Conservation (phyloP, 176 grass and related monocot species). For the Cenchrus purpureus region DNA sequence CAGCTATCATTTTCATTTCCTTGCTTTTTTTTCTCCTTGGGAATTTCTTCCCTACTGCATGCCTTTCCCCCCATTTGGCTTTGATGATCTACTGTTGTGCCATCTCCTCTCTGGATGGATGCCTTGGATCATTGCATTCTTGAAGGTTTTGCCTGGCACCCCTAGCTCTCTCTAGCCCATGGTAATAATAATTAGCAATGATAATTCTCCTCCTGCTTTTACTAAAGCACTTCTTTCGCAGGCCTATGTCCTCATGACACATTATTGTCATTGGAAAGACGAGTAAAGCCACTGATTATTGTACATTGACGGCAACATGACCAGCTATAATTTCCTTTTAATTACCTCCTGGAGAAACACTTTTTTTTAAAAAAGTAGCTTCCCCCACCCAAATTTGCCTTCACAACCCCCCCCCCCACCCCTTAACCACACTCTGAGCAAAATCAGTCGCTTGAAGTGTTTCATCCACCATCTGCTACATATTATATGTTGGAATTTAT, state of each 20-base stretch:
- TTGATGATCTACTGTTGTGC: slow-evolving; percentile 35
- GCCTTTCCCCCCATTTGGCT: neutral
- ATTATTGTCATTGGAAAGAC: slow-evolving; percentile 19
- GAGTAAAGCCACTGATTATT: neutral
- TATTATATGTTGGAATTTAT: too few species aligned
- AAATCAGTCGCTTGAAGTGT: neutral
- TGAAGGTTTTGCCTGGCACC: slow-evolving; percentile 35
- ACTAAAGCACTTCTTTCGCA: slow-evolving; percentile 29
- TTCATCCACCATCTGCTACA: neutral
- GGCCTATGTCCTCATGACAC: slow-evolving; percentile 24
- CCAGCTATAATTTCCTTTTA: neutral
- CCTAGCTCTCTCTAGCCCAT: neutral
- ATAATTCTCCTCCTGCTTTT: slow-evolving; percentile 9
- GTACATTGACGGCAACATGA: neutral
- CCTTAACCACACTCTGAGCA: too few species aligned
- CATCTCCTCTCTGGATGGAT: slow-evolving; percentile 35
- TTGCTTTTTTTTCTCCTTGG: neutral
- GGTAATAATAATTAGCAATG: slow-evolving; percentile 46
- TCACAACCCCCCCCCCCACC: too few species aligned
- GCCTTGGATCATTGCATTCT: slow-evolving; percentile 53
- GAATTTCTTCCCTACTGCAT: slow-evolving; percentile 5
- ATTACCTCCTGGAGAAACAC: neutral
- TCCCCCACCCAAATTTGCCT: too few species aligned
- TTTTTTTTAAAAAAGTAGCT: too few species aligned
- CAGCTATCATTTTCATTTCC: slow-evolving; percentile 1